Conservation (phyloP, 2,329 filamentous ascomycete species). For the Neurospora sp. region DNA sequence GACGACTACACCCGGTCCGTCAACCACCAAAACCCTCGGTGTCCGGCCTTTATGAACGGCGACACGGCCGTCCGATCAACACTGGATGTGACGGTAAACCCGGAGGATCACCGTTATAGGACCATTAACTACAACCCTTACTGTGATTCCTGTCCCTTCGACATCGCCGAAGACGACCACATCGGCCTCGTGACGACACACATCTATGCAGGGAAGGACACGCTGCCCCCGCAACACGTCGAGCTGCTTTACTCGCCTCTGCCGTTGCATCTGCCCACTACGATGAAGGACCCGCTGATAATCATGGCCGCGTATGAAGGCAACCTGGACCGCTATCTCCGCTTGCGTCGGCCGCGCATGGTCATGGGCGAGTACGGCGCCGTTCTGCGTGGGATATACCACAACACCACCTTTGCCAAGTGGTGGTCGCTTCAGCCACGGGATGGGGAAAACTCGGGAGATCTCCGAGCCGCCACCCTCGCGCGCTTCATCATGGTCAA, state of each 20-base stretch:
- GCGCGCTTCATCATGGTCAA: constrained; percentile 10
- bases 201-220: not conserved
- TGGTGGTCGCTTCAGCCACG: constrained; percentile 7
- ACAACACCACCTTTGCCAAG: constrained; percentile 9
- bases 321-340: constrained; percentile 28
- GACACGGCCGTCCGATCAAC: constrained; percentile 23
- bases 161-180: not conserved
- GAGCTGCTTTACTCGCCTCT: constrained; percentile 23
- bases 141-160: not conserved
- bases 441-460: not conserved
- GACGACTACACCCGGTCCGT: constrained; percentile 26
- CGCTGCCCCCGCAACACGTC: constrained; percentile 1
- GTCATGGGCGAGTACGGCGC: not conserved
- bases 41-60: constrained; percentile 21
- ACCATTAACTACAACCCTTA: too few species aligned
- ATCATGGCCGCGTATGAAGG: constrained; percentile 28
- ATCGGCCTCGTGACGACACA: not conserved
- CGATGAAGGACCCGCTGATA: constrained; percentile 29
- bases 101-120: not conserved
- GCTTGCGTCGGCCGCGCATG: constrained; percentile 22
- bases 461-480: not conserved
- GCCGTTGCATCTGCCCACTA: constrained; percentile 22
- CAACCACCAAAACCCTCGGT: constrained; percentile 5
- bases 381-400: constrained; percentile 7
- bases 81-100: not conserved